Evolutionary conservation across 164 flowering plant species (phyloP).

Genomic region (Tetrastigma voinierianum): DNA sequence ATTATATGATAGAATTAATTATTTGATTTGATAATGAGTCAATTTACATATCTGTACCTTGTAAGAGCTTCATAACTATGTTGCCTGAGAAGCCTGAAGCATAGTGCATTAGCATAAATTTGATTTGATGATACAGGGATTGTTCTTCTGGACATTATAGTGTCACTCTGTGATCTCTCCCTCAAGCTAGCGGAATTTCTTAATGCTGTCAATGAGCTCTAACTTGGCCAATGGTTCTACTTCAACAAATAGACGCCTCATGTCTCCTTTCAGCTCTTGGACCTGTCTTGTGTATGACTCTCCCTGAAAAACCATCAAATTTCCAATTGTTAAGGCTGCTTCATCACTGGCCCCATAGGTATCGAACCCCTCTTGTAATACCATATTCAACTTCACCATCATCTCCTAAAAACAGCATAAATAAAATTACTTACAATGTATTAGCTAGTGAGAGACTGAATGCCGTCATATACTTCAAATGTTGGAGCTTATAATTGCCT

Average conservation of each 20-base stretch:
- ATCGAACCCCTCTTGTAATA: no score
- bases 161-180: constrained; percentile 20
- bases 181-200: constrained; percentile 32
- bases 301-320: constrained; percentile 20
- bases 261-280: constrained; percentile 17
- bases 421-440: constrained; percentile 18
- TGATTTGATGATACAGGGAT: background rate
- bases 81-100: constrained; percentile 34
- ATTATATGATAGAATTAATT: background rate
- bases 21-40: background rate
- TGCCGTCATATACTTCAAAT: constrained; percentile 26
- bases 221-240: constrained; percentile 12
- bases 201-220: constrained; percentile 32
- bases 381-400: no score
- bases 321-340: no score
- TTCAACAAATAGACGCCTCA: constrained; percentile 13
- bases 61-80: constrained; percentile 31
- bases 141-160: constrained; percentile 1
- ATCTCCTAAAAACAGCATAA: no score
- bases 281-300: constrained; percentile 6
- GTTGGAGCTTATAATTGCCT: constrained; percentile 31
- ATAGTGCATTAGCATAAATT: constrained; percentile 23
- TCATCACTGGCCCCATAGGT: no score
- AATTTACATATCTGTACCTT: constrained; percentile 14
- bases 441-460: constrained; percentile 18